Evolutionary conservation across 2,329 filamentous ascomycete genomes (phyloP), one percentile per base, ranked within the genome.

Genomic region (Aspergillus puulaauensis): DNA sequence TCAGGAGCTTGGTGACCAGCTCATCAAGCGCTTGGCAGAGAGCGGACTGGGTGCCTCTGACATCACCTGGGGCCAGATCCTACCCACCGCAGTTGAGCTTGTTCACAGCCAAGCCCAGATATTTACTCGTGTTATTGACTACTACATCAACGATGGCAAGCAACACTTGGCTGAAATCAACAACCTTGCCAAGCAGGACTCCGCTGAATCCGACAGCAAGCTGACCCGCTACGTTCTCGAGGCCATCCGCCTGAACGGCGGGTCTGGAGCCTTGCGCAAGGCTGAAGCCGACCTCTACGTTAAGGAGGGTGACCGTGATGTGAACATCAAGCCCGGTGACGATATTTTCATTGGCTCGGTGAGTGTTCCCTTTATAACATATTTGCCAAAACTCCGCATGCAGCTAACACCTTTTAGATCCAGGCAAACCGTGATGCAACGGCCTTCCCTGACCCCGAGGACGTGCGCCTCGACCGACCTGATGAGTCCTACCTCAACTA

Each of bases 61-160:
- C 51, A 85, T 92, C 60, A 85, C 88, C 0, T 90, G 86, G 84
- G 82, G 82, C 23, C 86, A 90, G 68, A 82, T 92, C 40, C 67
- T 92, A 49, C 89, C 90, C 0, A 86, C 86, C 0, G 85, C 86
- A 0, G 82, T 82, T 4, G 83, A 86, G 1, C 83, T 89, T 71
- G 86, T 90, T 7, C 86, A 90, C 1, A 90, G 86, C 65, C 88
- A 92, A 70, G 86, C 84, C 2, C 84, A 90, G 67, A 79, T 89
- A 66, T 91, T 92, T 68, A 85, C 87, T 1, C 87, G 90, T 75
- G 81, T 88, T 2, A 78, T 91, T 17, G 89, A 92, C 69, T 91
- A 84, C 75, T 92, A 89, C 68, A 80, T 92, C 5, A 82, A 83
- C 0, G 76, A 82, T 33, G 83, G 85, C 64, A 73, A 78, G 54